Evolutionary conservation across 257 asterid species (phyloP).

Genomic region (Rehmannia glutinosa): DNA sequence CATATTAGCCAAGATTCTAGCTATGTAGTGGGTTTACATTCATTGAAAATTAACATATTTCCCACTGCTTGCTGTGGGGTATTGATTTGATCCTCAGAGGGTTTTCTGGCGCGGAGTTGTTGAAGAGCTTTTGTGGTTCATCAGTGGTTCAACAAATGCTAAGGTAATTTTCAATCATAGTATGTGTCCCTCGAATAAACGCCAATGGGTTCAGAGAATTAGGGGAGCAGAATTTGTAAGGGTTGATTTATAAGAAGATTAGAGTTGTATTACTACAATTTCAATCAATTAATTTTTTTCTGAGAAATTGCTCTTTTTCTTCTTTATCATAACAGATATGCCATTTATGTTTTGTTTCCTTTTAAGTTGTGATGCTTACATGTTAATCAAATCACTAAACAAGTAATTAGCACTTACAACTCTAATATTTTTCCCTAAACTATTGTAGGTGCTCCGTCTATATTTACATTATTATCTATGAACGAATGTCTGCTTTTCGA

Average conservation of each 20-base stretch:
- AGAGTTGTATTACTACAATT: background rate
- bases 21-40: background rate
- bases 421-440: background rate
- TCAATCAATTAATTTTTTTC: no score
- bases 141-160: constrained; percentile 94
- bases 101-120: constrained; percentile 93
- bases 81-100: constrained; percentile 36
- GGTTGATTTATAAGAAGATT: background rate
- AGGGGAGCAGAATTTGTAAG: background rate
- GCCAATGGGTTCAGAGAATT: background rate
- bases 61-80: background rate
- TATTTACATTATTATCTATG: no score
- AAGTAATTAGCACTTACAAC: no score
- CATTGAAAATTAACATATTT: background rate
- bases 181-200: no score
- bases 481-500: no score
- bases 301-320: background rate
- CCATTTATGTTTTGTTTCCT: background rate
- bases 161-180: constrained; percentile 39
- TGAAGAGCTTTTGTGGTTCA: constrained; percentile 95
- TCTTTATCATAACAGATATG: background rate
- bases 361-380: background rate
- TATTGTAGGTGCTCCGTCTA: background rate
- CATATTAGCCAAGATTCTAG: background rate
- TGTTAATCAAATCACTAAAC: no score